Evolutionary conservation across 1,139 yeast genomes (phyloP), one percentile per base, ranked within the genome.

Genomic region (Pichia sp.): DNA sequence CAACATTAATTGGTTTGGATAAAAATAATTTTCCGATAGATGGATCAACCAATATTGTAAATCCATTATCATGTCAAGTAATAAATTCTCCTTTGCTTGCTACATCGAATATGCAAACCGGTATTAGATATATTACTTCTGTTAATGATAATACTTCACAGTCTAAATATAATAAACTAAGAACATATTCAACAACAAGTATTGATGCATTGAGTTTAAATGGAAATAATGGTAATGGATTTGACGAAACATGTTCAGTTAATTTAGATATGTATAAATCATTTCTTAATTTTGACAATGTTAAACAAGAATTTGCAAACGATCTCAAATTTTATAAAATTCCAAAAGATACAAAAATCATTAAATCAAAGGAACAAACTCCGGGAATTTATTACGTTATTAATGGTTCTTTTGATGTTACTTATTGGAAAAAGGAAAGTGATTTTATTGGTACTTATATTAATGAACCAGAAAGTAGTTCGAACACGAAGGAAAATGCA

Each of bases 301-400:
- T 85, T 4, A 84, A 80, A 55, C 65, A 66, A 27, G 90, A 83
- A 33, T 82, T 89, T 54, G 77, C 90, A 0, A 73, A 77, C 35
- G 71, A 67, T 8, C 62, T 92, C 37, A 79, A 82, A 43, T 68
- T 90, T 9, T 67, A 76, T 49, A 73, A 68, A 51, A 72, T 74
- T 51, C 68, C 74, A 10, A 72, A 80, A 32, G 86, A 80, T 4
- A 62, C 80, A 0, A 68, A 70, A 0, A 58, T 90, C 2, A 78
- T 85, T 12, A 73, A 76, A 45, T 87, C 84, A 51, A 79, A 83
- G 42, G 75, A 79, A 7, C 74, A 74, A 43, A 76, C 82, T 40
- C 76, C 83, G 0, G 98, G 97, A 0, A 61, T 92, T 12, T 87
- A 71, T 58, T 89, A 83, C 58, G 82, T 92, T 7, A 76, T 90